Conservation (phyloP, 1,139 yeast species). For the Pichia inconspicua region DNA sequence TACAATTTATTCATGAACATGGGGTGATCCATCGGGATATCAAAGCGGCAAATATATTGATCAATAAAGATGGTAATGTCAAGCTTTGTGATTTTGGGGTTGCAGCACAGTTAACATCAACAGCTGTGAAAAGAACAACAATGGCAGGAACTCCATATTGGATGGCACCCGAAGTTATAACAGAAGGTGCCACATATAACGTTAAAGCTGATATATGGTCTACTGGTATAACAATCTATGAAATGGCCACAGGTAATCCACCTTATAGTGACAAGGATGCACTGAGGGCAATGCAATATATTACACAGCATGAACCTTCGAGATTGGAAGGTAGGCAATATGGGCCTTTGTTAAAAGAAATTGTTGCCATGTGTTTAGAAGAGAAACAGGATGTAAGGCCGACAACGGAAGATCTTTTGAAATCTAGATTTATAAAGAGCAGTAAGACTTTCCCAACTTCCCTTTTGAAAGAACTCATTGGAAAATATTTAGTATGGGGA, state of each 20-base stretch:
- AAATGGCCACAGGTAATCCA: conserved; percentile 94
- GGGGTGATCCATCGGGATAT: conserved; percentile 94
- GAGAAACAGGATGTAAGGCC: conserved; percentile 89
- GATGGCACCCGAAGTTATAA: conserved; percentile 99
- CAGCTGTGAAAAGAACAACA: conserved; percentile 74
- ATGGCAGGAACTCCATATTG: conserved; percentile 99
- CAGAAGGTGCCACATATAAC: conserved; percentile 75
- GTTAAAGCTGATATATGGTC: conserved; percentile 96
- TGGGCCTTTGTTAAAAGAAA: conserved; percentile 69
- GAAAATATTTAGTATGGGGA: conserved; percentile 75
- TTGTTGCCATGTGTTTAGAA: conserved; percentile 85
- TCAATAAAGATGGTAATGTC: conserved; percentile 82
- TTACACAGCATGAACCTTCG: conserved; percentile 90
- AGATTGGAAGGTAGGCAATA: conserved; percentile 86
- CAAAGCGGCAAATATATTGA: conserved; percentile 90
- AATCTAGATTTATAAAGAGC: conserved; percentile 60
- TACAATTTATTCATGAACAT: conserved; percentile 73
- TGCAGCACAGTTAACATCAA: conserved; percentile 85
- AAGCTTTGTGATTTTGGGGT: conserved; percentile 97
- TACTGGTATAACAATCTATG: conserved; percentile 86
- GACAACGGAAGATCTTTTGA: conserved; percentile 74
- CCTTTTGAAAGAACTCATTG: conserved; percentile 66
- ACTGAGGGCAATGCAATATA: conserved; percentile 86
- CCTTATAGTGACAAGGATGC: conserved; percentile 97
- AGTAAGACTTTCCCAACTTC: conserved; percentile 55